Percentiles rank a stretch among this genome's conserved stretches.
Evolutionary conservation across 352 stramenopile species (phyloP).

Genomic region (Thalassiosira mediterranea): DNA sequence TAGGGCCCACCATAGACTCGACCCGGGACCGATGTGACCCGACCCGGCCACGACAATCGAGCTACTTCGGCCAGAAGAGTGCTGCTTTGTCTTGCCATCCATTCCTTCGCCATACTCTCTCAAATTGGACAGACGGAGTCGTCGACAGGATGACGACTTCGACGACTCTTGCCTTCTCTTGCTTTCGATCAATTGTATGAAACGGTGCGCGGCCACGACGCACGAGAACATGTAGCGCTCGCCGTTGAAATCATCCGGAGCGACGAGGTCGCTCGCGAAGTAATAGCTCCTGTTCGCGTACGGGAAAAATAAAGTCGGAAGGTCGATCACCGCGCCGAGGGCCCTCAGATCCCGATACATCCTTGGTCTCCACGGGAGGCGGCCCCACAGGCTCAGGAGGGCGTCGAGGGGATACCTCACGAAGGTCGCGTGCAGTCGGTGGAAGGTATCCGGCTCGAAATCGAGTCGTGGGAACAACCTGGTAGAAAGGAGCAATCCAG

Average conservation of each 20-base stretch:
- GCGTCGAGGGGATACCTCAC: slow-evolving; percentile 57
- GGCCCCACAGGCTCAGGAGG: slow-evolving; percentile 36
- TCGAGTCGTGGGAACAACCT: slow-evolving; percentile 62
- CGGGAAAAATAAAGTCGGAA: slow-evolving; percentile 84
- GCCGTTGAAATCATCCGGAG: slow-evolving; percentile 68
- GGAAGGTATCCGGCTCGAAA: slow-evolving; percentile 50
- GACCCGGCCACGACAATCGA: slow-evolving; percentile 60
- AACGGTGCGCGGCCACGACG: slow-evolving; percentile 72
- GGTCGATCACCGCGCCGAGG: slow-evolving; percentile 69
- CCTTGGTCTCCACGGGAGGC: slow-evolving; percentile 25
- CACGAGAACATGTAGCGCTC: slow-evolving; percentile 82
- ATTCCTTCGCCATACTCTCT: slow-evolving; percentile 21
- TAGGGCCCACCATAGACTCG: slow-evolving; percentile 75
- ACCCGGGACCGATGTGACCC: slow-evolving; percentile 32
- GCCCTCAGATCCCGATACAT: slow-evolving; percentile 47
- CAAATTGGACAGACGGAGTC: slow-evolving; percentile 22
- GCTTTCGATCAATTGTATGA: slow-evolving; percentile 56
- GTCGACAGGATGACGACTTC: too few relatives aligned
- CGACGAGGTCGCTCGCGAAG: slow-evolving; percentile 74
- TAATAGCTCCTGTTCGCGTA: slow-evolving; percentile 79
- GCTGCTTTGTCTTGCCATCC: background rate
- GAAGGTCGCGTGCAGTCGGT: slow-evolving; percentile 57
- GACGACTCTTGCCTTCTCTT: slow-evolving; percentile 12
- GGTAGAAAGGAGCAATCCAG: slow-evolving; percentile 65
- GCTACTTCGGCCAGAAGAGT: background rate